Conservation (phyloP, 805 yeast species). For the Scheffersomyces amazonensis region DNA sequence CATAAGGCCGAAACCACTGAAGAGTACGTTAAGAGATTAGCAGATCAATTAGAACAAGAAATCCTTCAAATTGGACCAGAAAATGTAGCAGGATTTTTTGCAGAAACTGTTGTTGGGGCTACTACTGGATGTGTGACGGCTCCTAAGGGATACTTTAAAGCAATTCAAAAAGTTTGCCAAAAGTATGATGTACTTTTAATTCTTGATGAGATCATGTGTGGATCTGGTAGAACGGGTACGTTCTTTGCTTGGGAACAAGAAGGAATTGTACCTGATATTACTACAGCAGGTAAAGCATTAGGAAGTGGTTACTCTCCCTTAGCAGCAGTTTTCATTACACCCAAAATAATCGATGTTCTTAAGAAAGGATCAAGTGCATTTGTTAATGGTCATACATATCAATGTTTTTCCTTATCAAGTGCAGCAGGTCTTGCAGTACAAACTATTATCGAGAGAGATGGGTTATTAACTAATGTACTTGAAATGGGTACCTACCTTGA, state of each 20-base stretch:
- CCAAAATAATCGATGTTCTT: neutral
- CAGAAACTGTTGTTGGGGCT: conserved; percentile 48
- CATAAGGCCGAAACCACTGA: conserved; percentile 34
- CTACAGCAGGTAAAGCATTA: conserved; percentile 47
- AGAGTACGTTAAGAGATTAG: conserved; percentile 34
- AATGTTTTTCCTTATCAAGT: conserved; percentile 47
- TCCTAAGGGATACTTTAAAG: conserved; percentile 38
- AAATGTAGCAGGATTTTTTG: conserved; percentile 40
- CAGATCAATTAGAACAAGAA: conserved; percentile 40
- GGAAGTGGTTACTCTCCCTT: conserved; percentile 48
- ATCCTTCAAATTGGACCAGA: conserved; percentile 42
- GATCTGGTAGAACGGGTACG: conserved; percentile 51
- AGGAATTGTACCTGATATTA: conserved; percentile 46
- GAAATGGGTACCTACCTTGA: conserved; percentile 43
- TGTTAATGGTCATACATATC: conserved; percentile 51
- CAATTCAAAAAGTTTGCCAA: conserved; percentile 44
- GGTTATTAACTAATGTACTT: conserved; percentile 40
- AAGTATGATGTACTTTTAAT: conserved; percentile 50
- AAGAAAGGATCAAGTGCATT: conserved; percentile 35
- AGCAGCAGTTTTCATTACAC: conserved; percentile 42
- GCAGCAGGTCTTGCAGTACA: conserved; percentile 47
- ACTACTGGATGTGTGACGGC: conserved; percentile 39
- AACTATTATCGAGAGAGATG: conserved; percentile 23
- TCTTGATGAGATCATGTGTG: conserved; percentile 59
- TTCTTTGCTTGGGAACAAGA: conserved; percentile 47